Percentiles rank a stretch among this genome's conserved stretches.
These are phyloP conservation scores for Huntiella abstrusa DNA, from an alignment of 2,329 filamentous ascomycete genomes.

Conservation along the genomic window DNA sequence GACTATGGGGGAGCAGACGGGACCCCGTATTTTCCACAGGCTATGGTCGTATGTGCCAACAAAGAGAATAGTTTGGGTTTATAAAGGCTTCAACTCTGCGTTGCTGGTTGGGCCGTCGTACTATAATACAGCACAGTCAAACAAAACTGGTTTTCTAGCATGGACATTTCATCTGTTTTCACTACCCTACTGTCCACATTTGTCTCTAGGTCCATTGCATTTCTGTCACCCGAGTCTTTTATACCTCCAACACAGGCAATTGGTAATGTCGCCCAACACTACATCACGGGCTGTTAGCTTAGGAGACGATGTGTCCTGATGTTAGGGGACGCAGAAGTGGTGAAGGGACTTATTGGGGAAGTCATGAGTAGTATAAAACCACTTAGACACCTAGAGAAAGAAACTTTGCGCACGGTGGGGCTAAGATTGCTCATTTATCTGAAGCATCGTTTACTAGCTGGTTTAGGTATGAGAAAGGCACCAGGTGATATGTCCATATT, in stretches of 20 bases:
- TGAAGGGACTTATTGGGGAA: too few relatives aligned
- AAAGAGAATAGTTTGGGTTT: too few relatives aligned
- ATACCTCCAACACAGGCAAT: slow-evolving; percentile 41
- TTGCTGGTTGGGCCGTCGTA: too few relatives aligned
- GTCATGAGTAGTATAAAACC: slow-evolving; percentile 56
- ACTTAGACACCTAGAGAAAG: slow-evolving; percentile 41
- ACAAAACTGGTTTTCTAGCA: slow-evolving; percentile 33
- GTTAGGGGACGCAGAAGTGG: neutral
- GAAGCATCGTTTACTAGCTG: slow-evolving; percentile 63
- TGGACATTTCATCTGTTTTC: slow-evolving; percentile 47
- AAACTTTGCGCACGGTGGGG: slow-evolving; percentile 49
- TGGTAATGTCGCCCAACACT: slow-evolving; percentile 46
- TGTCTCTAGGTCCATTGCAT: slow-evolving; percentile 20
- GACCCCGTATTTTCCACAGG: too few relatives aligned
- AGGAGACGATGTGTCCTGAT: slow-evolving; percentile 54
- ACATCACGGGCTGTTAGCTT: slow-evolving; percentile 45
- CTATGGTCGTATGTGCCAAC: too few relatives aligned
- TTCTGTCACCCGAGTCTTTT: slow-evolving; percentile 40
- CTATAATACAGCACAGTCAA: too few relatives aligned
- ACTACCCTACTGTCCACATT: slow-evolving; percentile 17
- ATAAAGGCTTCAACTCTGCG: too few relatives aligned
- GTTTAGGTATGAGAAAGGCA: slow-evolving; percentile 20
- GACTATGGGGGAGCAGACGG: too few relatives aligned
- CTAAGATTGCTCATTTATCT: slow-evolving; percentile 53
- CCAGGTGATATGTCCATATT: neutral